phyloP scores from a whole-genome alignment of 805 yeast genomes.

The Sugiyamaella qingdaonensis region DNA sequence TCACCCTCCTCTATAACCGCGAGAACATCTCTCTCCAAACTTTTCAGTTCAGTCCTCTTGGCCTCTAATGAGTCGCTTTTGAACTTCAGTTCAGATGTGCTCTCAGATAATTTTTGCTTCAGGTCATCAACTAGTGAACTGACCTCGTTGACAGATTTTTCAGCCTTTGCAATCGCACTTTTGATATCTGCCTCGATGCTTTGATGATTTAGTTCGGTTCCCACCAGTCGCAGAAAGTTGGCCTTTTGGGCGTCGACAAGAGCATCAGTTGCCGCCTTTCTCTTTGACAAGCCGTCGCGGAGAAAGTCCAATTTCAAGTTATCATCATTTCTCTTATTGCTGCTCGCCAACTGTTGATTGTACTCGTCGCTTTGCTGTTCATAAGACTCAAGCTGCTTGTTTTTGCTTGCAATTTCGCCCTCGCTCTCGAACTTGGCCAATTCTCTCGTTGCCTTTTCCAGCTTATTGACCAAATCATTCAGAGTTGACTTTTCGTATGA shows the following conservation, averaged over 20 bases:
- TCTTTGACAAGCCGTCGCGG: slow-evolving; percentile 37
- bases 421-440: slow-evolving; percentile 5
- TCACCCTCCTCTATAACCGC: slow-evolving; percentile 35
- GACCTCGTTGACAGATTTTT: slow-evolving; percentile 21
- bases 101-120: slow-evolving; percentile 20
- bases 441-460: slow-evolving; percentile 24
- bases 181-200: slow-evolving; percentile 19
- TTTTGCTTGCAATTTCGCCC: slow-evolving; percentile 8
- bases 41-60: slow-evolving; percentile 6
- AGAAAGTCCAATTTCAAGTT: slow-evolving; percentile 50
- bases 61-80: slow-evolving; percentile 16
- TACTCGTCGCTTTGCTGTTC: slow-evolving; percentile 45
- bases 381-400: slow-evolving; percentile 7
- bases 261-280: slow-evolving; percentile 30
- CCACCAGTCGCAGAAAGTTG: slow-evolving; percentile 23
- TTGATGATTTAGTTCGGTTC: slow-evolving; percentile 18
- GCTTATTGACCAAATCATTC: slow-evolving; percentile 35
- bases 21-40: slow-evolving; percentile 8
- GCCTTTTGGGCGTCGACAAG: slow-evolving; percentile 28
- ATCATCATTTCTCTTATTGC: slow-evolving; percentile 55
- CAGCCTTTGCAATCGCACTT: slow-evolving; percentile 22
- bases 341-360: slow-evolving; percentile 45
- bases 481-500: slow-evolving; percentile 44
- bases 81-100: slow-evolving; percentile 19
- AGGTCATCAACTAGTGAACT: slow-evolving; percentile 8